These are phyloP conservation scores for Rhynchospora pubera DNA, from an alignment of 176 grass and related monocot genomes.

Conservation along the genomic window DNA sequence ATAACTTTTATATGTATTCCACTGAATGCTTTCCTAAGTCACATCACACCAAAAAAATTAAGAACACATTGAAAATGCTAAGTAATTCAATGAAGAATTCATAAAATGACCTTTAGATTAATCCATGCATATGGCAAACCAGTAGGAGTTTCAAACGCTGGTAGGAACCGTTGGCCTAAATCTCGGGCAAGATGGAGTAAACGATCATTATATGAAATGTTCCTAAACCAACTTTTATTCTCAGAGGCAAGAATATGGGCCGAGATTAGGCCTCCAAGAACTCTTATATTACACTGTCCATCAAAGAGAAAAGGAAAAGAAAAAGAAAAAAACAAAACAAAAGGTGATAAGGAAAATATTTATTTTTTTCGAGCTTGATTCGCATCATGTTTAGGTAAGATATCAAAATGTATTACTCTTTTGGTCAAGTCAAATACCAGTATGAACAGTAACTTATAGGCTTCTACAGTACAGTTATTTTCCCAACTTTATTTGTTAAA, in stretches of 20 bases:
- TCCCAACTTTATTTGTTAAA: neutral
- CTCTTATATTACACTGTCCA: constrained; percentile 91
- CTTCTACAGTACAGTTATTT: neutral
- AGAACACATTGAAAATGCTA: neutral
- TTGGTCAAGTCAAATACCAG: neutral
- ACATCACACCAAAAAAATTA: constrained; percentile 1
- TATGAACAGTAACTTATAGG: neutral
- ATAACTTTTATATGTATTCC: neutral
- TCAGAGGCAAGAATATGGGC: constrained; percentile 93
- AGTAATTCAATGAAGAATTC: neutral
- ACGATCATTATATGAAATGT: constrained; percentile 69
- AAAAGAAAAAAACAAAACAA: neutral
- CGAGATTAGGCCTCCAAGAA: constrained; percentile 98
- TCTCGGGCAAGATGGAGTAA: constrained; percentile 80
- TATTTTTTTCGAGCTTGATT: constrained; percentile 7
- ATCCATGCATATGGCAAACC: constrained; percentile 97
- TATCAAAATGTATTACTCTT: neutral
- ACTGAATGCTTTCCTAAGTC: constrained; percentile 2
- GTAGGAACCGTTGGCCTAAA: constrained; percentile 70
- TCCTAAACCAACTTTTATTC: constrained; percentile 43
- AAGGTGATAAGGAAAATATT: constrained; percentile 2
- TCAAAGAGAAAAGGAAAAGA: constrained; percentile 15
- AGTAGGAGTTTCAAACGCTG: constrained; percentile 94
- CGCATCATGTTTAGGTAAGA: neutral
- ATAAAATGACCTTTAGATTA: constrained; percentile 68